A percentile compares a stretch with the other conserved stretches of the same genome.
Conservation (phyloP, 208 protist species). For the Leptomonas pyrrhocoris region DNA sequence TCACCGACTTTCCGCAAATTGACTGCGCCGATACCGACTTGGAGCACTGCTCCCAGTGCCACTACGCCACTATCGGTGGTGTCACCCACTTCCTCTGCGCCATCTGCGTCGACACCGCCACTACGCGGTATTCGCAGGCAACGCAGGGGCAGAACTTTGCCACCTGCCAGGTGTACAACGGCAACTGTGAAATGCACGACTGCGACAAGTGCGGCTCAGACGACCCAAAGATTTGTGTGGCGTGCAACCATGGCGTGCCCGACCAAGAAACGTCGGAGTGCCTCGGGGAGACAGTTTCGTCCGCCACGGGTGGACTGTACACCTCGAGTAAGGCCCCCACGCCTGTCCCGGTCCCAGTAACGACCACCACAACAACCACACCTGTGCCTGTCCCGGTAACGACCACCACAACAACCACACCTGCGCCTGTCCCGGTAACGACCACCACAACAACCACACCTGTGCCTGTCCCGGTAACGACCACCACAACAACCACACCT, state of each 20-base stretch:
- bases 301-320: background rate
- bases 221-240: background rate
- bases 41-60: conserved; percentile 8
- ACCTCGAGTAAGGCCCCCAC: background rate
- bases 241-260: background rate
- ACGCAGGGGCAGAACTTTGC: background rate
- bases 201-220: conserved; percentile 2
- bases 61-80: background rate
- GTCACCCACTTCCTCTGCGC: background rate
- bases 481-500: too few species aligned
- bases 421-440: too few species aligned
- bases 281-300: background rate
- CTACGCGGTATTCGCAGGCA: background rate
- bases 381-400: background rate
- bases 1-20: background rate
- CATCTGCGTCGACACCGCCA: conserved; percentile 2
- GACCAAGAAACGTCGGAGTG: background rate
- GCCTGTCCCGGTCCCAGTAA: background rate
- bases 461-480: too few species aligned
- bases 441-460: too few species aligned
- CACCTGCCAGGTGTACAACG: background rate
- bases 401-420: too few species aligned
- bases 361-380: background rate
- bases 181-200: background rate
- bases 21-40: background rate